Base-by-base conservation (phyloP, 257 asterid species). In the Eustoma russellianum region DNA sequence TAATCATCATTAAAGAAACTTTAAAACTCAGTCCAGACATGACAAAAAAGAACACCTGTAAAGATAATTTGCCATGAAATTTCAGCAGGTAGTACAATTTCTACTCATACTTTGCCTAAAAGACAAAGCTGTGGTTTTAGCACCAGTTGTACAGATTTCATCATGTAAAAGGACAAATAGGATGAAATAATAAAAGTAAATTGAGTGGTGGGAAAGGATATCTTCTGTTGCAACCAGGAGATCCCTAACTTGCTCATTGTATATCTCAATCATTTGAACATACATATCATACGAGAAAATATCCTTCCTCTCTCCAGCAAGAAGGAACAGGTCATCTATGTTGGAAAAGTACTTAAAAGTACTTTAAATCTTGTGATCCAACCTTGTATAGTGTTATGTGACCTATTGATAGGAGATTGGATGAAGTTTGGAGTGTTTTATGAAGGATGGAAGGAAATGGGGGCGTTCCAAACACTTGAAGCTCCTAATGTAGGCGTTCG, bases 261-360 rank as follows among this genome's bases (percentile, higher is more conserved):
- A 91, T 59, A 91, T 91, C 77, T 91, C 98, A 30, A 91, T 84
- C 98, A 91, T 91, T 74, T 91, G 98, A 60, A 87, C 98, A 54
- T 81, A 87, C 49, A 91, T 94, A 1, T 87, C 94, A 46, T 91
- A 87, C 50, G 63, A 61, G 77, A 87, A 74, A 41, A 86, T 82
- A 58, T 80, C 88, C 65, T 74, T 83, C 68, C 96, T 79, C 70
- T 91, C 94, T 62, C 79, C 88, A 1, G 98, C 78, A 34, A 91
- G 82, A 46, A 75, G 78, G 74, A 91, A 91, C 58, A 91, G 65
- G 75, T 91, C 95, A 56, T 81, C n/a, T n/a, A n/a, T n/a, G n/a
- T n/a, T n/a, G n/a, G n/a, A n/a, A n/a, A n/a, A n/a, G n/a, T n/a
- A n/a, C n/a, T n/a, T n/a, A n/a, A n/a, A n/a, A n/a, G n/a, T n/a